Evolutionary conservation across 2,329 filamentous ascomycete species (phyloP).

Genomic region (Pezicula rhizophila): DNA sequence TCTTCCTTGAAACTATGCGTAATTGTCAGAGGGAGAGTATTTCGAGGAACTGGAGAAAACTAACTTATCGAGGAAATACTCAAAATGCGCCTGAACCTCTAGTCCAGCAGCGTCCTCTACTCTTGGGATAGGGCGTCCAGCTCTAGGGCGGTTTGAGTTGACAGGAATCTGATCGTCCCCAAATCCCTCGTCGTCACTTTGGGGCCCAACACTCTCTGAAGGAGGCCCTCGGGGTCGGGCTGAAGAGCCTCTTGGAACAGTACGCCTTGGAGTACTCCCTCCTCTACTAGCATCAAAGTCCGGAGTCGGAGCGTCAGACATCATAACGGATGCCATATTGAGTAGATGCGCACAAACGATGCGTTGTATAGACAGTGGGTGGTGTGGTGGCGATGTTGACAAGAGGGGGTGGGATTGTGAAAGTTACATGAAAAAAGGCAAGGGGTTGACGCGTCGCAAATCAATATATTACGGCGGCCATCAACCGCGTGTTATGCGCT

Average conservation of each 20-base stretch:
- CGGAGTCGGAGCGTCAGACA: conserved; percentile 24
- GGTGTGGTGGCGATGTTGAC: not conserved
- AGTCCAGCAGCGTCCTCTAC: conserved; percentile 74
- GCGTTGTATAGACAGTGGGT: conserved; percentile 2
- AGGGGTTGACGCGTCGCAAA: too few species aligned
- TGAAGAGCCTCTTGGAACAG: conserved; percentile 22
- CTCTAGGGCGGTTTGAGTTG: conserved; percentile 40
- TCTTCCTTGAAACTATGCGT: conserved; percentile 59
- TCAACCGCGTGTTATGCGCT: too few species aligned
- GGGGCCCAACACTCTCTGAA: conserved; percentile 53
- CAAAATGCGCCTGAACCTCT: conserved; percentile 69
- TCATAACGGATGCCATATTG: conserved; percentile 27
- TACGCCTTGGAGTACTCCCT: conserved; percentile 20
- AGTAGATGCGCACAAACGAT: conserved; percentile 8
- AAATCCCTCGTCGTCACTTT: conserved; percentile 60
- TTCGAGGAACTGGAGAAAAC: conserved; percentile 19
- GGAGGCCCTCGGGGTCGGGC: conserved; percentile 39
- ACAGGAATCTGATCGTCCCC: conserved; percentile 58
- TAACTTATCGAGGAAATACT: conserved; percentile 73
- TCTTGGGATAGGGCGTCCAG: conserved; percentile 51
- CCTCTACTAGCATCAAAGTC: conserved; percentile 20
- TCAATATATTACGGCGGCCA: too few species aligned
- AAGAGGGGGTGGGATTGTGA: not conserved
- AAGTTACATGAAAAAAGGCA: not conserved
- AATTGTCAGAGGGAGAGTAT: not conserved